These are phyloP conservation scores for Glarea lozoyensis DNA, from an alignment of 495 filamentous ascomycete species.

Conservation along the genomic window DNA sequence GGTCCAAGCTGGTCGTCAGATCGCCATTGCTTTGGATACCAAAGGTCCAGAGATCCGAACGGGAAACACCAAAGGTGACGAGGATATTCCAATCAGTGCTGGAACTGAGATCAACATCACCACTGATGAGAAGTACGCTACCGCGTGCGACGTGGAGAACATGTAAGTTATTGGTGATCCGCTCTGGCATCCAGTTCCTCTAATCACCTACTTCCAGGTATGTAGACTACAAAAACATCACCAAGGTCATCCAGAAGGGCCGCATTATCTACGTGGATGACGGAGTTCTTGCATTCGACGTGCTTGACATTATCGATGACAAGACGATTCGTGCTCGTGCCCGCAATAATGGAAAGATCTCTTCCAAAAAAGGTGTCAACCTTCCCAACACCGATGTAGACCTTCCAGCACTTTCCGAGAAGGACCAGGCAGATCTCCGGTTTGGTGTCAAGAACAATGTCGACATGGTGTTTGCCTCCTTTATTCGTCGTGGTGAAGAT, in stretches of 20 bases:
- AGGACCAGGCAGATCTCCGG: conserved; percentile 84
- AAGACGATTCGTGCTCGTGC: conserved; percentile 77
- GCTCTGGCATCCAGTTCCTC: not conserved
- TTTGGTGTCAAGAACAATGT: conserved; percentile 98
- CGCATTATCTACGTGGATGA: conserved; percentile 98
- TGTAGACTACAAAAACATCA: conserved; percentile 99
- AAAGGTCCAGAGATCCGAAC: conserved; percentile 99
- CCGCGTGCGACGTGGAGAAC: conserved; percentile 73
- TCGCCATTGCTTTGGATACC: conserved; percentile 96
- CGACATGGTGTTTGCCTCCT: conserved; percentile 98
- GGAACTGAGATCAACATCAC: conserved; percentile 87
- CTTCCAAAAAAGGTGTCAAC: conserved; percentile 97
- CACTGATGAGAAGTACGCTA: conserved; percentile 92
- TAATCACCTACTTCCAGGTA: conserved; percentile 48
- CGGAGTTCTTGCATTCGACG: conserved; percentile 91
- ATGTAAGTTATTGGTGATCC: conserved; percentile 72
- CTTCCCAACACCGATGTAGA: conserved; percentile 97
- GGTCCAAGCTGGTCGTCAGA: conserved; percentile 64
- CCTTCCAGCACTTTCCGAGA: conserved; percentile 95
- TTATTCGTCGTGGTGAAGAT: conserved; percentile 88
- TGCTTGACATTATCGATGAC: conserved; percentile 77
- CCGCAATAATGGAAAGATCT: conserved; percentile 96
- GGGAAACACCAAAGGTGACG: conserved; percentile 78
- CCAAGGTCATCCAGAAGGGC: conserved; percentile 88
- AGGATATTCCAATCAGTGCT: conserved; percentile 75